Evolutionary conservation across 2,329 filamentous ascomycete species (phyloP).

Genomic region (Arthrobotrys pseudoclavata): DNA sequence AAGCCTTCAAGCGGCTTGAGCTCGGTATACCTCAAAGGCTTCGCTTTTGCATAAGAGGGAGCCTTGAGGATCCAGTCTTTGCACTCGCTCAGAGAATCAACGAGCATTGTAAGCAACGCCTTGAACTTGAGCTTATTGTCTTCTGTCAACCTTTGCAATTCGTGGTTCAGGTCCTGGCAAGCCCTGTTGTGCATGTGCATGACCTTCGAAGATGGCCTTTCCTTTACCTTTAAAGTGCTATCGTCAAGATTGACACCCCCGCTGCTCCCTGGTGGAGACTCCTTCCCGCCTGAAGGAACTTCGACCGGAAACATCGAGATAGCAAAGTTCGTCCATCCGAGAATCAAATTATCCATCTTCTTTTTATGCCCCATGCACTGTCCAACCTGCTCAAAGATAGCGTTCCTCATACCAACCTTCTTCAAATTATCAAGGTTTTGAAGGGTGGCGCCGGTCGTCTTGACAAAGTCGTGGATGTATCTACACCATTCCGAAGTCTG

Average conservation of each 20-base stretch:
- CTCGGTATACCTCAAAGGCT: slow-evolving; percentile 44
- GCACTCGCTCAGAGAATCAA: slow-evolving; percentile 52
- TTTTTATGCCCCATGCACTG: slow-evolving; percentile 56
- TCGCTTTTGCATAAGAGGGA: slow-evolving; percentile 57
- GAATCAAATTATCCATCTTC: slow-evolving; percentile 53
- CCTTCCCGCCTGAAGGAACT: slow-evolving; percentile 9
- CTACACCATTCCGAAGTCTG: slow-evolving; percentile 42
- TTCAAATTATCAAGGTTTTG: slow-evolving; percentile 32
- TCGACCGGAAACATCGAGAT: slow-evolving; percentile 51
- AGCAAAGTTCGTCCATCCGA: slow-evolving; percentile 55
- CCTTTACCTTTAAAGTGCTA: slow-evolving; percentile 3
- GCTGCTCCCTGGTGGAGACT: neutral
- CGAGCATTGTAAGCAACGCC: slow-evolving; percentile 47
- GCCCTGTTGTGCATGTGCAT: slow-evolving; percentile 40
- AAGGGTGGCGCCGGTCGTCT: slow-evolving; percentile 4
- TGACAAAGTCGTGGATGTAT: slow-evolving; percentile 29
- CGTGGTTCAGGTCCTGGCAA: slow-evolving; percentile 43
- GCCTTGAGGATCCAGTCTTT: slow-evolving; percentile 56
- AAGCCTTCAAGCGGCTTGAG: slow-evolving; percentile 21
- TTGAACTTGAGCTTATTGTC: slow-evolving; percentile 52
- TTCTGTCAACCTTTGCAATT: slow-evolving; percentile 51
- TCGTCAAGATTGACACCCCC: neutral
- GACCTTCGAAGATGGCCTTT: slow-evolving; percentile 19
- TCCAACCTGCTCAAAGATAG: slow-evolving; percentile 31
- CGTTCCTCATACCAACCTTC: slow-evolving; percentile 18